Conservation (phyloP, 176 grass and related monocot genomes). For the Rhipidocladum racemiflorum region DNA sequence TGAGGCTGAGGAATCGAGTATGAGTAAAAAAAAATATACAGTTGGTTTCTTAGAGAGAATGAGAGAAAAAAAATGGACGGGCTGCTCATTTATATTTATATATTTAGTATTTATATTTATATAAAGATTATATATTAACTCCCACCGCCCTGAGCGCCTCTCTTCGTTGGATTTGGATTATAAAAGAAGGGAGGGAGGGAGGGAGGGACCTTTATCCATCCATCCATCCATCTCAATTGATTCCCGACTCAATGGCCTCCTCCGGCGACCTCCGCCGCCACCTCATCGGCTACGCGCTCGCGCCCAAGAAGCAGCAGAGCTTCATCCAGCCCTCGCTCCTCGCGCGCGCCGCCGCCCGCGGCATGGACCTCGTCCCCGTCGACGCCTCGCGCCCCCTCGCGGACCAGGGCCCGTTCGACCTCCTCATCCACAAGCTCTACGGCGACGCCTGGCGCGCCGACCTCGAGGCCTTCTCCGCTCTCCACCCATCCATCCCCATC, state of each 20-base stretch:
- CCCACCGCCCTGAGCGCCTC: no score
- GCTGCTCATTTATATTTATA: no score
- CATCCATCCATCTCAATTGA: conserved; percentile 6
- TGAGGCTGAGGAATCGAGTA: no score
- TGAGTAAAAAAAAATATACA: no score
- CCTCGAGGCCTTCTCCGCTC: conserved; percentile 59
- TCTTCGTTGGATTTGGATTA: no score
- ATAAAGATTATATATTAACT: no score
- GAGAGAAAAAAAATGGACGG: no score
- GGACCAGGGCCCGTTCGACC: conserved; percentile 84
- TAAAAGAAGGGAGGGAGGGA: no score
- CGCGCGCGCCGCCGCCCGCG: conserved; percentile 29
- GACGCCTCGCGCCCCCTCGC: conserved; percentile 52
- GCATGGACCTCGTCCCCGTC: conserved; percentile 70
- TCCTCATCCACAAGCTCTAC: conserved; percentile 83
- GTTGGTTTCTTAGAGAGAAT: no score
- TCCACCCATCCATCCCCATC: conserved; percentile 52
- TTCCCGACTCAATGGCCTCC: conserved; percentile 28
- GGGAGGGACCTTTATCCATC: no score
- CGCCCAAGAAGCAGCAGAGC: conserved; percentile 79
- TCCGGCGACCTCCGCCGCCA: conserved; percentile 29
- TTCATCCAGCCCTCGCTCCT: conserved; percentile 87
- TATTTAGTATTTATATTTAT: no score
- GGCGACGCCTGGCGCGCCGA: conserved; percentile 67
- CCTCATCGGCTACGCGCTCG: conserved; percentile 72